Evolutionary conservation across 371 early-diverging fungal species (phyloP), one percentile per base, ranked within the genome.

Genomic region (Choanephora cucurbitarum): DNA sequence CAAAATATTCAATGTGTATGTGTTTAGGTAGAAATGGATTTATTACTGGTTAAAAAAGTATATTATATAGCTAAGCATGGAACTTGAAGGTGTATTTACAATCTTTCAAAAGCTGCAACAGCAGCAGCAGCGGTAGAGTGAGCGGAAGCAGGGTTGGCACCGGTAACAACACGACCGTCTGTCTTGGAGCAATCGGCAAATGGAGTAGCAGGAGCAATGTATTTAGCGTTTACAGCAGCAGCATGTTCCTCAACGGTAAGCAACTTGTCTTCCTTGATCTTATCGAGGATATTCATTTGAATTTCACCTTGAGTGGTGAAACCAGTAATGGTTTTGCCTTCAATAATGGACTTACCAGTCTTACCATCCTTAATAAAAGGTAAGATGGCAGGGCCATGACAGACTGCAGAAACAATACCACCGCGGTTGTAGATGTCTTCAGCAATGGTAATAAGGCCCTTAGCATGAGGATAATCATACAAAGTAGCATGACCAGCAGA

Each of bases 321-420:
- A 13, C 82, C 82, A 0, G 82, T 81, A 17, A 81, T 75, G 0
- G 52, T 69, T 14, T 64, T 73, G n/a, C 79, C 79, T 6, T 48
- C 42, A 18, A 74, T 64, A 18, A 81, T 57, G 1, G 79, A 71
- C 44, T 72, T 72, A 4, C 79, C 79, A 13, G 70, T 80, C 11
- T 48, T 47, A 4, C 11, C 17, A 34, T 78, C 81, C 34, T 61
- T 80, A 18, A 81, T 57, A 8, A 59, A 50, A 1, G 79, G 81
- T 21, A 81, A 59, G 14, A 81, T 81, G 13, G 79, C 81, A 5
- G 82, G 82, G 7, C 79, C 82, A 48, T 81, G 82, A 44, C 82
- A 81, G 3, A 81, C 81, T 1, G 82, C 81, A 11, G 79, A 61
- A 6, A 81, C 79, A 9, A 81, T 55, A 34, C 82, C 82, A 31